A percentile compares a stretch with the other conserved stretches of the same genome.
These are phyloP conservation scores for Yamadazyma siamensis DNA, from an alignment of 1,139 yeast genomes.

Conservation along the genomic window DNA sequence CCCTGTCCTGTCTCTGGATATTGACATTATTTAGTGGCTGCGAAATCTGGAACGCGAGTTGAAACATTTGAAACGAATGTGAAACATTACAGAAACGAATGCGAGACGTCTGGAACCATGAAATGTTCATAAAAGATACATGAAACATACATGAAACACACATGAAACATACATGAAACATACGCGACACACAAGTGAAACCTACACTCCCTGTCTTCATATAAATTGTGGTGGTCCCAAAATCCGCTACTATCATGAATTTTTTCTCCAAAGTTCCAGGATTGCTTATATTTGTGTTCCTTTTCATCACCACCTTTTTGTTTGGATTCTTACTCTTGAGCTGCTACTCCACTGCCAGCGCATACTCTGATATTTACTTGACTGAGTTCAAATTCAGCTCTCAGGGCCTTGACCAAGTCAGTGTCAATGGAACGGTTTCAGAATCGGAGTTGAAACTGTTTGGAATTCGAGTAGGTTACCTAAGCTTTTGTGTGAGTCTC, in stretches of 20 bases:
- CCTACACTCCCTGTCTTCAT: not conserved
- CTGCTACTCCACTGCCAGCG: conserved; percentile 35
- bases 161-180: conserved; percentile 2
- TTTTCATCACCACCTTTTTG: conserved; percentile 38
- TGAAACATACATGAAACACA: conserved; percentile 2
- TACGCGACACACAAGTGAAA: too few relatives aligned
- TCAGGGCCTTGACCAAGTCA: conserved; percentile 32
- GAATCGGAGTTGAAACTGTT: conserved; percentile 21
- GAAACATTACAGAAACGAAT: too few relatives aligned
- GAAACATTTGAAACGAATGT: too few relatives aligned
- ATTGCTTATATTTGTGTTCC: conserved; percentile 17
- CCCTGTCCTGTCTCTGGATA: too few relatives aligned
- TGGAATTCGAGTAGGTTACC: conserved; percentile 47
- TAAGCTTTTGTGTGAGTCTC: conserved; percentile 44
- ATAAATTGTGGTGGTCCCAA: not conserved
- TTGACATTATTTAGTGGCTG: too few relatives aligned
- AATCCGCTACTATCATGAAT: not conserved
- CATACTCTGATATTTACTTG: conserved; percentile 46
- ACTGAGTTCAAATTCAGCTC: conserved; percentile 45
- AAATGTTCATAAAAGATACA: conserved; percentile 1
- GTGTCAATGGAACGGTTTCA: conserved; percentile 9
- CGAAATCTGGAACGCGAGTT: too few relatives aligned
- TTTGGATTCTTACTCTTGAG: conserved; percentile 54
- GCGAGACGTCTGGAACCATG: too few relatives aligned
- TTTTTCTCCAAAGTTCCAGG: conserved; percentile 11